These are phyloP conservation scores for Madurella fahalii DNA, from an alignment of 2,329 filamentous ascomycete species.

Conservation along the genomic window DNA sequence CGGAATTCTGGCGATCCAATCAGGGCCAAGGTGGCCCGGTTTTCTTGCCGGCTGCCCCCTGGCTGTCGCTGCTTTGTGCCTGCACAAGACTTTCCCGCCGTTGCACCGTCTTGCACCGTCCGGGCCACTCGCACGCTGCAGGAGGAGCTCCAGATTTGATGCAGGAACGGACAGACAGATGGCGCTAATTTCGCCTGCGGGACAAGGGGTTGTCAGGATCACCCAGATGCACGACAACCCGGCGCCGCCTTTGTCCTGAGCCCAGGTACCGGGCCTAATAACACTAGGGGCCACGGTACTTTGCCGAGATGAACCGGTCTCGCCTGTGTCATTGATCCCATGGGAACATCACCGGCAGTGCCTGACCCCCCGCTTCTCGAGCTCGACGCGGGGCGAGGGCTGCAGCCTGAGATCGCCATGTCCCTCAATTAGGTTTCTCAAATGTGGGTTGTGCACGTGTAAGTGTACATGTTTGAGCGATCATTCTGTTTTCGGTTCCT, in stretches of 20 bases:
- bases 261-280: conserved; percentile 8
- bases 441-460: no score
- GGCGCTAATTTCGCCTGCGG: conserved; percentile 25
- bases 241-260: conserved; percentile 1
- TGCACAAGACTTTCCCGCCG: conserved; percentile 10
- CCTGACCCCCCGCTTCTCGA: background rate
- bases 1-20: conserved; percentile 8
- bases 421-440: no score
- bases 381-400: background rate
- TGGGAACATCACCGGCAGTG: background rate
- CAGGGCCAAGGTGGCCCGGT: conserved; percentile 2
- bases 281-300: conserved; percentile 14
- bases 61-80: no score
- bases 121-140: conserved; percentile 14
- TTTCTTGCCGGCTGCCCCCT: conserved; percentile 11
- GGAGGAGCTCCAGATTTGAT: conserved; percentile 12
- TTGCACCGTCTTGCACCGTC: conserved; percentile 1
- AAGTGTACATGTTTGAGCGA: no score
- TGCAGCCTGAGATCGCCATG: background rate
- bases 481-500: no score
- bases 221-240: background rate
- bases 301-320: conserved; percentile 18
- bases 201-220: background rate
- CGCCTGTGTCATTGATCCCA: conserved; percentile 3
- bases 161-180: conserved; percentile 24